Conservation (phyloP, 495 filamentous ascomycete species). For the Neurospora tetrasperma region DNA sequence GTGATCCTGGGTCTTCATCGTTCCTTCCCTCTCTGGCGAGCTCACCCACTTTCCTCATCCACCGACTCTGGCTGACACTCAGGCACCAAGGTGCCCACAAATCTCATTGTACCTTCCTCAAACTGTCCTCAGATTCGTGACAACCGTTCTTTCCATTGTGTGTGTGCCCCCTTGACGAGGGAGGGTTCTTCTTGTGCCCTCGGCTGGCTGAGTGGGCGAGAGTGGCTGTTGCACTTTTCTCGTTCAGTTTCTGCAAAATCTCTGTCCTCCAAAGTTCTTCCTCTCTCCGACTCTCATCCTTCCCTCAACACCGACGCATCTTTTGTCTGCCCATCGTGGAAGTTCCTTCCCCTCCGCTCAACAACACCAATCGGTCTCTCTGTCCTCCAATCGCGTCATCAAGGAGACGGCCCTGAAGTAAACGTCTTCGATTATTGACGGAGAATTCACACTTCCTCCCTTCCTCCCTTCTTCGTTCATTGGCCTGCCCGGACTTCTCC, state of each 20-base stretch:
- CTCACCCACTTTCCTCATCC: background rate
- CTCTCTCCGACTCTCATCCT: background rate
- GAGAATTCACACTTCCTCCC: background rate
- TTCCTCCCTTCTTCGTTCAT: background rate
- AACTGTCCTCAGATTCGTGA: background rate
- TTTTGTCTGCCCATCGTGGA: background rate
- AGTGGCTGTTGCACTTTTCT: background rate
- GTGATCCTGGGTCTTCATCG: background rate
- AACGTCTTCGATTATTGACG: background rate
- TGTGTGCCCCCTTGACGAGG: background rate
- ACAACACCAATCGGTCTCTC: background rate
- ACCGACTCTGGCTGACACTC: background rate
- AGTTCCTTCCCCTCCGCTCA: background rate
- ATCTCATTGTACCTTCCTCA: background rate
- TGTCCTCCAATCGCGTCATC: background rate
- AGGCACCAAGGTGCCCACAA: background rate
- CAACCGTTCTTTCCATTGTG: background rate
- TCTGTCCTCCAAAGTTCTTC: background rate
- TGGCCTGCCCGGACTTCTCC: background rate
- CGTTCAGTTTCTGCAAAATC: background rate
- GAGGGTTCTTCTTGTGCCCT: background rate
- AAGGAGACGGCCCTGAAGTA: background rate
- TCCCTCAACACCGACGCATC: background rate
- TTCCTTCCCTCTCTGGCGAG: background rate
- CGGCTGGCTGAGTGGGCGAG: background rate